Conservation (phyloP, 2,329 filamentous ascomycete genomes). For the Aspergillus sp. region DNA sequence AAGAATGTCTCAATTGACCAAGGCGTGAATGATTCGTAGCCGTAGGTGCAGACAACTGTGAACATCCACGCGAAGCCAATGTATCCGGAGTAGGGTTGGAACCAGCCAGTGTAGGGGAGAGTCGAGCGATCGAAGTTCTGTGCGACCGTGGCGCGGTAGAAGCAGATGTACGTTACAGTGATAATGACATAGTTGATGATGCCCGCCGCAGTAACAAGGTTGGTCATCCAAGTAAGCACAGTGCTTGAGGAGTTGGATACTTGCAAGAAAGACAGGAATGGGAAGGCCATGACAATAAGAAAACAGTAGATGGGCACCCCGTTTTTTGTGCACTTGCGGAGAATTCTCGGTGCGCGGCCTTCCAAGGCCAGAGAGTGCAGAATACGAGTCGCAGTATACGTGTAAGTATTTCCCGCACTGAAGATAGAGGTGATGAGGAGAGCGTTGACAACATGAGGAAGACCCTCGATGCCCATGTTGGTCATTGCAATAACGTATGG, state of each 20-base stretch:
- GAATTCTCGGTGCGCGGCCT: constrained; percentile 54
- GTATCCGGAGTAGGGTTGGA: constrained; percentile 59
- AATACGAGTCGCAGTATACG: constrained; percentile 54
- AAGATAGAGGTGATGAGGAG: constrained; percentile 55
- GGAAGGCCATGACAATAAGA: constrained; percentile 54
- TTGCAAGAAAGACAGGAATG: constrained; percentile 55
- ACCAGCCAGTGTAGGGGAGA: constrained; percentile 58
- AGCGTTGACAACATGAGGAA: constrained; percentile 61
- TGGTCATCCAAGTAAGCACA: constrained; percentile 57
- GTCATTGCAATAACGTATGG: constrained; percentile 65
- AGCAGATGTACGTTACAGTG: constrained; percentile 58
- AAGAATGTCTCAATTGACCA: constrained; percentile 59
- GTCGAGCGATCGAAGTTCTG: constrained; percentile 53
- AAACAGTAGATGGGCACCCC: constrained; percentile 65
- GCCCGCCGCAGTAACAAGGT: constrained; percentile 57
- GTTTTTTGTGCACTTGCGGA: constrained; percentile 59
- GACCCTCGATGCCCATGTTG: constrained; percentile 53
- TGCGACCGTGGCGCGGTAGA: constrained; percentile 55
- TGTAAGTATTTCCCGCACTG: constrained; percentile 57
- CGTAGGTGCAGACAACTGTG: constrained; percentile 44
- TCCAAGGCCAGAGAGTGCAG: constrained; percentile 56
- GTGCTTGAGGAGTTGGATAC: constrained; percentile 50
- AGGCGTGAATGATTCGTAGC: constrained; percentile 53
- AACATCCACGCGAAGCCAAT: constrained; percentile 6
- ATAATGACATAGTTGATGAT: constrained; percentile 64